A percentile compares a stretch with the other conserved stretches of the same genome.
These are phyloP conservation scores for Craspedostauros australis DNA, from an alignment of 108 stramenopile genomes.

Conservation along the genomic window DNA sequence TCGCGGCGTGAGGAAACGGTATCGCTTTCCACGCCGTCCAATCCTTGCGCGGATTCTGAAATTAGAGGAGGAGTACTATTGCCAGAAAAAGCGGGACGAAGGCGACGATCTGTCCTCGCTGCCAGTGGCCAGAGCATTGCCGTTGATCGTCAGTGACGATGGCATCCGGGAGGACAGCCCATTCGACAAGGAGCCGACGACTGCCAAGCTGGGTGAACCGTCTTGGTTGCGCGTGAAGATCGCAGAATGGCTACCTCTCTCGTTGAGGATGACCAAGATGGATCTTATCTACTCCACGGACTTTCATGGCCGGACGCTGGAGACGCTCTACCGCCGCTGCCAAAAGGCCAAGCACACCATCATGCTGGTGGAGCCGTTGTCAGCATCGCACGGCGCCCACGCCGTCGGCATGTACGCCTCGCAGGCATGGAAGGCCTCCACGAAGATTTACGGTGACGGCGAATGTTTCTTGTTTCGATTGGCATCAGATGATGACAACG, in stretches of 20 bases:
- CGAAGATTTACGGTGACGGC: slow-evolving; percentile 64
- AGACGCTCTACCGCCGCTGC: slow-evolving; percentile 51
- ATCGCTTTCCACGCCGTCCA: slow-evolving; percentile 65
- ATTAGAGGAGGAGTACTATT: slow-evolving; percentile 57
- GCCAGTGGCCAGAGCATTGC: slow-evolving; percentile 20
- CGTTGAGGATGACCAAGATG: slow-evolving; percentile 59
- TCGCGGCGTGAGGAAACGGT: slow-evolving; percentile 27
- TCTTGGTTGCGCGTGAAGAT: slow-evolving; percentile 41
- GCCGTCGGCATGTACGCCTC: slow-evolving; percentile 78
- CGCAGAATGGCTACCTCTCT: slow-evolving; percentile 65
- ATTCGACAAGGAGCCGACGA: slow-evolving; percentile 7
- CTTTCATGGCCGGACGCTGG: slow-evolving; percentile 70
- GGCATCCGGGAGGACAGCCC: slow-evolving; percentile 5
- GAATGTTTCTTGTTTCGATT: slow-evolving; percentile 76
- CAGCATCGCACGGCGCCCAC: slow-evolving; percentile 3
- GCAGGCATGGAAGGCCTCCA: slow-evolving; percentile 61
- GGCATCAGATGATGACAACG: slow-evolving; percentile 34
- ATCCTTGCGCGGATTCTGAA: slow-evolving; percentile 56
- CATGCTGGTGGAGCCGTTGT: slow-evolving; percentile 55
- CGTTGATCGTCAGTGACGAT: slow-evolving; percentile 20
- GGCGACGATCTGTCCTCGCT: slow-evolving; percentile 5
- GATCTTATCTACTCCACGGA: slow-evolving; percentile 77
- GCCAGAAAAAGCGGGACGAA: slow-evolving; percentile 26
- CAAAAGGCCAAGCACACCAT: slow-evolving; percentile 57
- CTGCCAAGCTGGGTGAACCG: slow-evolving; percentile 41